Evolutionary conservation across 2,329 filamentous ascomycete genomes (phyloP).

Genomic region (Aspergillus tamarii): DNA sequence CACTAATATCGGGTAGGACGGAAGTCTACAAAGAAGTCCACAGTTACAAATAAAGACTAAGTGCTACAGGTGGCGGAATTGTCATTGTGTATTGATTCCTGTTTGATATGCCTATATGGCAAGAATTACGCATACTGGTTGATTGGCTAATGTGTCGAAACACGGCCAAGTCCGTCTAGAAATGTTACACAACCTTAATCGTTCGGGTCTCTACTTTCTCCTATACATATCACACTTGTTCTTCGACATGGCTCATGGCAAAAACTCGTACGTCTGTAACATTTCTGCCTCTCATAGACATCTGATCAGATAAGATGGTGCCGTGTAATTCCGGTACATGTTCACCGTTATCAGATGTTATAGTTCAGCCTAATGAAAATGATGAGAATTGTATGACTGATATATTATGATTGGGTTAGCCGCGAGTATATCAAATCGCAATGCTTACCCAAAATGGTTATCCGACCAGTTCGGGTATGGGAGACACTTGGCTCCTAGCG

Average conservation of each 20-base stretch:
- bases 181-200: neutral
- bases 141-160: neutral
- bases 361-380: neutral
- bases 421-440: constrained; percentile 4
- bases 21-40: no score
- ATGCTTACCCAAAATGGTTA: constrained; percentile 8
- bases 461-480: neutral
- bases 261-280: neutral
- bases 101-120: no score
- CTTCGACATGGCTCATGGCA: neutral
- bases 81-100: no score
- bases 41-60: no score
- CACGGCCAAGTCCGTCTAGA: neutral
- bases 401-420: neutral
- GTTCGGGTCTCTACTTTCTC: neutral
- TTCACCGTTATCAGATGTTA: neutral
- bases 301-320: neutral
- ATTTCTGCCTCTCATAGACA: neutral
- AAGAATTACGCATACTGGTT: no score
- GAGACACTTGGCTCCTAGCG: no score
- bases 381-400: neutral
- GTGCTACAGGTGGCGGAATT: no score
- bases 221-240: neutral
- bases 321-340: neutral
- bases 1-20: neutral